Evolutionary conservation across 2,329 filamentous ascomycete species (phyloP), one percentile per base, ranked within the genome.

Genomic region (Zymoseptoria brevis): DNA sequence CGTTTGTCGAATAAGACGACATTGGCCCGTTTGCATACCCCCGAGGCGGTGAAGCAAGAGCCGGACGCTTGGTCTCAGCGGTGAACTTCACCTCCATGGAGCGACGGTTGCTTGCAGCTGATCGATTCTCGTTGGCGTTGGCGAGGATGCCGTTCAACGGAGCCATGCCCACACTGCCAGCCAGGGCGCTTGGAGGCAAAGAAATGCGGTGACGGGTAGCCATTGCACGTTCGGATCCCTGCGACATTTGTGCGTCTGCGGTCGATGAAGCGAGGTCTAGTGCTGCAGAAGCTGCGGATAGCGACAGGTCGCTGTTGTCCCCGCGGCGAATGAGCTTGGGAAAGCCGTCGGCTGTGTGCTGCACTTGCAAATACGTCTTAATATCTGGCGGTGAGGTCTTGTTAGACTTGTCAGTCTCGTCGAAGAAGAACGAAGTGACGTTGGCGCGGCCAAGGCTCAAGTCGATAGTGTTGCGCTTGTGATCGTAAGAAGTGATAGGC

Each of bases 1-100:
- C 92, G 73, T 88, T 94, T 57, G 90, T 86, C 8, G 94, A 96
- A 77, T 89, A 96, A 0, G 93, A 96, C 51, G 88, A 87, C 77
- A 89, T 90, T 56, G 83, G 83, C 24, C 83, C 80, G 72, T 87
- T 81, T 60, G 69, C 70, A 71, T 68, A 79, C 76, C 69, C 81
- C 66, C 71, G 83, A 83, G 63, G 87, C 75, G 56, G 86, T 85
- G 75, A 86, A 79, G 64, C 83, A 54, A 75, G 74, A 59, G 74
- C 74, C 11, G 77, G 74, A 56, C 77, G 77, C 72, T 79, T 77
- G 54, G 73, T 71, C 54, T 78, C 76, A 66, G 70, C 66, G 66
- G 73, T 64, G 67, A 72, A 75, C 59, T 75, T 77, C 68, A 78
- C 75, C 64, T 80, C 78, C 58, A 79, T 73, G 2, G 78, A 80